Percentiles rank a stretch among this genome's conserved stretches.
These are phyloP conservation scores for Arachis stenosperma DNA, from an alignment of 306 rosid genomes.

Conservation along the genomic window DNA sequence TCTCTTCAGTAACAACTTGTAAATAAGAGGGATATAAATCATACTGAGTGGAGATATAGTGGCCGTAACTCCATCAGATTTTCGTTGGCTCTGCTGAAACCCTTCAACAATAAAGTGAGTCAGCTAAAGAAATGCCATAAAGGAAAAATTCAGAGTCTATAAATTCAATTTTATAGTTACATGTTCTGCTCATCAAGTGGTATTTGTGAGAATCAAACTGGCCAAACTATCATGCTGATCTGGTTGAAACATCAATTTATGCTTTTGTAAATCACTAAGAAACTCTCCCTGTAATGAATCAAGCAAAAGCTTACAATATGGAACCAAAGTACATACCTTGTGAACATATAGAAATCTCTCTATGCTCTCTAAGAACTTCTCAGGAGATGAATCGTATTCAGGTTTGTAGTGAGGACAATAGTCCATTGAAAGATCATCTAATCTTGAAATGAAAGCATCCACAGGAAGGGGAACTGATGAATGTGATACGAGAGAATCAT, in stretches of 20 bases:
- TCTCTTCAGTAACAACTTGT: constrained; percentile 31
- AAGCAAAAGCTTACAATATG: constrained; percentile 8
- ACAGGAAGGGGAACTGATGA: constrained; percentile 94
- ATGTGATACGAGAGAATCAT: constrained; percentile 92
- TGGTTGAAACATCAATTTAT: not conserved
- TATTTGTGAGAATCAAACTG: not conserved
- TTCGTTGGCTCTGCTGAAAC: constrained; percentile 64
- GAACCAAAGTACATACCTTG: constrained; percentile 55
- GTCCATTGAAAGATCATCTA: constrained; percentile 85
- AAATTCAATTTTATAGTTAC: not conserved
- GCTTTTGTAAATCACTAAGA: too few relatives aligned
- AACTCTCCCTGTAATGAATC: constrained; percentile 7
- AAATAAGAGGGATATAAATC: constrained; percentile 28
- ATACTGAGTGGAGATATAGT: constrained; percentile 83
- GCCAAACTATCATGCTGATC: not conserved
- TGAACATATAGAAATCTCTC: constrained; percentile 71
- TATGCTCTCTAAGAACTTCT: constrained; percentile 70
- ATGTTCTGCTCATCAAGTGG: not conserved
- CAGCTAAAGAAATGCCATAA: constrained; percentile 32
- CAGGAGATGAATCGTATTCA: constrained; percentile 62
- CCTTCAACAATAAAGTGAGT: constrained; percentile 51
- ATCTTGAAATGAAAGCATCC: constrained; percentile 69
- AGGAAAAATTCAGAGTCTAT: constrained; percentile 8
- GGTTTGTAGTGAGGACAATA: constrained; percentile 75
- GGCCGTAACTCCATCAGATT: constrained; percentile 65